A percentile compares a stretch with the other conserved stretches of the same genome.
Evolutionary conservation across 2,329 filamentous ascomycete species (phyloP).

Genomic region (Neonectria faginata): DNA sequence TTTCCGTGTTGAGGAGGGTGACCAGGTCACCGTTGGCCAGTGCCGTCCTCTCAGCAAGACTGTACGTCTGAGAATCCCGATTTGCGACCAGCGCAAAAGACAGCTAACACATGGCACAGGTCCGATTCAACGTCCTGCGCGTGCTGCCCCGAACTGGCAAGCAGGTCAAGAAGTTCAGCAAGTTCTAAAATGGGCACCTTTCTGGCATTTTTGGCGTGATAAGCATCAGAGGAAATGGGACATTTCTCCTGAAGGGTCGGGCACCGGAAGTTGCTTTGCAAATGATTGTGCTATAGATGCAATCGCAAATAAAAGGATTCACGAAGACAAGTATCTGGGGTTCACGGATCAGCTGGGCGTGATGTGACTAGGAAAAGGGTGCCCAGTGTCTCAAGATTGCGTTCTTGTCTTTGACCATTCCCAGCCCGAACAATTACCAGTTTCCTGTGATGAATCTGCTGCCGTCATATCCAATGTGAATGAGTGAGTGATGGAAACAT

Average conservation of each 20-base stretch:
- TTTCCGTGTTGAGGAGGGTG: constrained; percentile 99
- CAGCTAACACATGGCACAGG: constrained; percentile 63
- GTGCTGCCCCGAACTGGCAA: constrained; percentile 98
- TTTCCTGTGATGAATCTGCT: constrained; percentile 35
- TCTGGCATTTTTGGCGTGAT: constrained; percentile 69
- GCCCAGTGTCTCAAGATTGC: constrained; percentile 47
- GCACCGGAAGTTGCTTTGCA: constrained; percentile 57
- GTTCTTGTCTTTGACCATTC: constrained; percentile 47
- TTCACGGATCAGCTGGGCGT: constrained; percentile 47
- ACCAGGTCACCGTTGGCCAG: constrained; percentile 99
- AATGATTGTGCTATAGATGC: constrained; percentile 60
- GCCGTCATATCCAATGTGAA: not conserved
- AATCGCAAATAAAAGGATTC: constrained; percentile 58
- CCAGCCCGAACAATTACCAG: constrained; percentile 39
- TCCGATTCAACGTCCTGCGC: constrained; percentile 99
- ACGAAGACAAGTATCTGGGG: constrained; percentile 53
- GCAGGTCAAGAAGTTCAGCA: constrained; percentile 96
- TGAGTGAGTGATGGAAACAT: not conserved
- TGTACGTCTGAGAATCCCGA: constrained; percentile 69
- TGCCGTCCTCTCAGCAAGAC: constrained; percentile 99
- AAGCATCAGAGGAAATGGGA: constrained; percentile 56
- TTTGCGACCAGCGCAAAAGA: not conserved
- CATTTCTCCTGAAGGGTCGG: constrained; percentile 55
- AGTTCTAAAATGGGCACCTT: constrained; percentile 82
- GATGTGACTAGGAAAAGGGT: constrained; percentile 46